Conservation (phyloP, 2,329 filamentous ascomycete species). For the Penicillium rolfsii region DNA sequence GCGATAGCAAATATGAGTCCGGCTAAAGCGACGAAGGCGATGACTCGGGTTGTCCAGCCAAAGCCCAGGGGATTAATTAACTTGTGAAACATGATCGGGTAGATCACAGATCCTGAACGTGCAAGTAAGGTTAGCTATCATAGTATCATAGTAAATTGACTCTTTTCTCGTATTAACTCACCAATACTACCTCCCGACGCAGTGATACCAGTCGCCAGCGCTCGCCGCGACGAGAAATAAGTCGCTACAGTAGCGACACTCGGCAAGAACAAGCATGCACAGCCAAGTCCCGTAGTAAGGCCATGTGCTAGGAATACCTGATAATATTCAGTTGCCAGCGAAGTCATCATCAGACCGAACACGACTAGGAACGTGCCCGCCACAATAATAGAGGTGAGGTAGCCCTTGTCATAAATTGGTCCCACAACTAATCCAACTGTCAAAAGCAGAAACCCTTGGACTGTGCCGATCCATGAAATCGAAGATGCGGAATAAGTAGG, state of each 20-base stretch:
- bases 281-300: slow-evolving; percentile 35
- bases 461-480: slow-evolving; percentile 54
- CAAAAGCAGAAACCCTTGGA: slow-evolving; percentile 54
- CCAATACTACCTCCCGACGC: slow-evolving; percentile 38
- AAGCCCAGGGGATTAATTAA: slow-evolving; percentile 52
- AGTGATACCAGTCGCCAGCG: slow-evolving; percentile 36
- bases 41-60: slow-evolving; percentile 53
- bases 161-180: neutral
- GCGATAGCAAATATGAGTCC: slow-evolving; percentile 44
- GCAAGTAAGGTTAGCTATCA: neutral
- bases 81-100: slow-evolving; percentile 52
- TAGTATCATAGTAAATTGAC: neutral
- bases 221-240: slow-evolving; percentile 33
- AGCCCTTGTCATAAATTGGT: slow-evolving; percentile 54
- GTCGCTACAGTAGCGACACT: slow-evolving; percentile 34
- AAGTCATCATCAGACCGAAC: slow-evolving; percentile 55
- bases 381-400: slow-evolving; percentile 48
- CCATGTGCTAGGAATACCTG: slow-evolving; percentile 44
- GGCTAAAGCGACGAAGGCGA: slow-evolving; percentile 51
- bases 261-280: slow-evolving; percentile 36
- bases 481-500: slow-evolving; percentile 27
- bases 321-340: slow-evolving; percentile 52
- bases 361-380: slow-evolving; percentile 49
- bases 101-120: slow-evolving; percentile 47
- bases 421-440: slow-evolving; percentile 50